Base-by-base conservation (phyloP, 306 rosid species). In the Dicorynia guianensis region DNA sequence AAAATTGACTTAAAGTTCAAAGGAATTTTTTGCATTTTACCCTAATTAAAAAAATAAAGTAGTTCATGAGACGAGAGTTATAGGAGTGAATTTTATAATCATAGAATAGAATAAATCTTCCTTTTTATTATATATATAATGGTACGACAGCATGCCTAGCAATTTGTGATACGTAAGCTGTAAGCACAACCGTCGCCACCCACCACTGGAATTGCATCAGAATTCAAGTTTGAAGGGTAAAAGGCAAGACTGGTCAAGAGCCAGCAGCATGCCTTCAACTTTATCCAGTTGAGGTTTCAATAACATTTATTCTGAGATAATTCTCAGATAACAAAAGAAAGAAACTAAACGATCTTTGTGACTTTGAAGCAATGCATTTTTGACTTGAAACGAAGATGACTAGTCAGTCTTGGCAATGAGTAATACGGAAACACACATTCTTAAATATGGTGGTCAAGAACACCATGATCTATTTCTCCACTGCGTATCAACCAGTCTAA, bases 81-180 rank as follows among this genome's bases (percentile, higher is more conserved):
- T n/a, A n/a, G n/a, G n/a, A n/a, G n/a, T n/a, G n/a, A n/a, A n/a
- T n/a, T n/a, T n/a, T n/a, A n/a, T n/a, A n/a, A n/a, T n/a, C n/a
- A n/a, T n/a, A n/a, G n/a, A n/a, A n/a, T n/a, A n/a, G n/a, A n/a
- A n/a, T n/a, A n/a, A n/a, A n/a, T n/a, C n/a, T n/a, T n/a, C n/a
- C n/a, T n/a, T n/a, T n/a, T n/a, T n/a, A n/a, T n/a, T n/a, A n/a
- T n/a, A n/a, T n/a, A n/a, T n/a, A n/a, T n/a, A n/a, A n/a, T n/a
- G n/a, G n/a, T n/a, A n/a, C n/a, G n/a, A n/a, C 43, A 38, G 6
- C 40, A 19, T 5, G 35, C 38, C 35, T 49, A 48, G 52, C 40
- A 71, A 77, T n/a, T 14, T 76, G 13, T 33, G 48, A 65, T 17
- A 82, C 82, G 76, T 17, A 77, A 81, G n/a, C 74, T 79, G 76